phyloP scores from a whole-genome alignment of 1,139 yeast genomes.

The Eremothecium cymbalariae region DNA sequence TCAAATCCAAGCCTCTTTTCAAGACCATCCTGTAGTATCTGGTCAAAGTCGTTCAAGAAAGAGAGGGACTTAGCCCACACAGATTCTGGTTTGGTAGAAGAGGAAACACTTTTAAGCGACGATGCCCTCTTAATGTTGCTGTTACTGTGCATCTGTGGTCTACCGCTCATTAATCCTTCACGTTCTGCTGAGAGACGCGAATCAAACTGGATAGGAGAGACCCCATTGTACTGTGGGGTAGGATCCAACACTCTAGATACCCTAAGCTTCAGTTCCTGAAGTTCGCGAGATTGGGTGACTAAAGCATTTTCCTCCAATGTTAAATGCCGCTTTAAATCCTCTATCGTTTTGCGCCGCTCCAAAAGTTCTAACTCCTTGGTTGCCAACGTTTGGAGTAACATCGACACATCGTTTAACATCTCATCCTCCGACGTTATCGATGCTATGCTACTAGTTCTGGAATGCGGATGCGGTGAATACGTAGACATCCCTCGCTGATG shows the following conservation, averaged over 20 bases:
- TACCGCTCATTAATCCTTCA: too few species aligned
- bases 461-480: constrained; percentile 13
- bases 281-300: constrained; percentile 19
- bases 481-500: constrained; percentile 6
- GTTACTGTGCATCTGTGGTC: too few species aligned
- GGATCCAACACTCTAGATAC: constrained; percentile 17
- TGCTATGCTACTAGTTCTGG: constrained; percentile 10
- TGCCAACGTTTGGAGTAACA: constrained; percentile 24
- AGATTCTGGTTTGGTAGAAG: constrained; percentile 21
- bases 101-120: too few species aligned
- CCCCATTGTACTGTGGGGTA: too few species aligned
- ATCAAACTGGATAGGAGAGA: too few species aligned
- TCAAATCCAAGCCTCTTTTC: constrained; percentile 43
- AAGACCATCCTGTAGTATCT: constrained; percentile 55
- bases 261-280: constrained; percentile 23
- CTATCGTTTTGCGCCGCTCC: constrained; percentile 29
- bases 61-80: constrained; percentile 49
- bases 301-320: constrained; percentile 22
- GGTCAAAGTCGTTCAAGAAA: constrained; percentile 61
- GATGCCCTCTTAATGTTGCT: too few species aligned
- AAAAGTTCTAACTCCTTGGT: constrained; percentile 29
- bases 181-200: too few species aligned
- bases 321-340: constrained; percentile 26
- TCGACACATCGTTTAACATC: constrained; percentile 12
- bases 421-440: constrained; percentile 5